Evolutionary conservation across 768 basidiomycete species (phyloP).

Genomic region (Crucibulum laeve): DNA sequence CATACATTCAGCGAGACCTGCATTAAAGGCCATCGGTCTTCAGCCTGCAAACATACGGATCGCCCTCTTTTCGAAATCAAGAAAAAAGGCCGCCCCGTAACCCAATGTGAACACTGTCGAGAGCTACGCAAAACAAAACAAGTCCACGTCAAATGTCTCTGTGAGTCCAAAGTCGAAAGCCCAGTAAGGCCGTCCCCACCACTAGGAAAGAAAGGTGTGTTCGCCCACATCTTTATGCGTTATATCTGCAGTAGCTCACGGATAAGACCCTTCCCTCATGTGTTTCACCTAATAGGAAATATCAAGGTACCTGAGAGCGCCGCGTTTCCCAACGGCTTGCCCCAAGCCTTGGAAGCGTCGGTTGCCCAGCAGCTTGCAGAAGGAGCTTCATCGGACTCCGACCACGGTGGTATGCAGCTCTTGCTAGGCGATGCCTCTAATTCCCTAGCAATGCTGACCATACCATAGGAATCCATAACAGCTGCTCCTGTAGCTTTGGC

Average conservation of each 20-base stretch:
- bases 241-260: slow-evolving; percentile 36
- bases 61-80: slow-evolving; percentile 89
- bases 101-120: slow-evolving; percentile 87
- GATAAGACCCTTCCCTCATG: slow-evolving; percentile 34
- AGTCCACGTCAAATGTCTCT: slow-evolving; percentile 83
- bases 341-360: slow-evolving; percentile 65
- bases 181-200: slow-evolving; percentile 34
- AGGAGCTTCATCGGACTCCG: slow-evolving; percentile 52
- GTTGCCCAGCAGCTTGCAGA: slow-evolving; percentile 46
- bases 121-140: slow-evolving; percentile 82
- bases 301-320: slow-evolving; percentile 63
- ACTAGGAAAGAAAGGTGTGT: slow-evolving; percentile 63
- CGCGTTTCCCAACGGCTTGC: slow-evolving; percentile 79
- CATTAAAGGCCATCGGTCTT: slow-evolving; percentile 92
- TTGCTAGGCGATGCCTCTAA: slow-evolving; percentile 34
- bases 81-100: slow-evolving; percentile 88
- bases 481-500: slow-evolving; percentile 46
- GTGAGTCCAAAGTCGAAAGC: slow-evolving; percentile 70
- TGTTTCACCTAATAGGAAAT: slow-evolving; percentile 34
- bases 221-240: slow-evolving; percentile 10
- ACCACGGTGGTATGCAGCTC: slow-evolving; percentile 61
- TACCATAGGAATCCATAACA: slow-evolving; percentile 33
- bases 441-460: slow-evolving; percentile 39
- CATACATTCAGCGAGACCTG: slow-evolving; percentile 70
- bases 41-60: slow-evolving; percentile 83